Conservation (phyloP, 768 basidiomycete species). For the Paxillus rubicundulus region DNA sequence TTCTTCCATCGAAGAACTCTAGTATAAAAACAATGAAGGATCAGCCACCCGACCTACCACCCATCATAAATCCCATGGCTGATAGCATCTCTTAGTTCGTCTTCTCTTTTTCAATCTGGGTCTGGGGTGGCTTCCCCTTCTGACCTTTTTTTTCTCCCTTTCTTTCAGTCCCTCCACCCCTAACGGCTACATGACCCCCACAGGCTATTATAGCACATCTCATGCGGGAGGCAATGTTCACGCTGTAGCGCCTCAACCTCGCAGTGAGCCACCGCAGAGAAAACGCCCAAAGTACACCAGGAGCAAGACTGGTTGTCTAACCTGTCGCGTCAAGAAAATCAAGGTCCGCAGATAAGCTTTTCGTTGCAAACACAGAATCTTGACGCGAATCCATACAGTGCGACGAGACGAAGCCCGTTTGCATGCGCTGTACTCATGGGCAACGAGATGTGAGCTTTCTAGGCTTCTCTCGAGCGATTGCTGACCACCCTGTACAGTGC, state of each 20-base stretch:
- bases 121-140: conserved; percentile 5
- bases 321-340: conserved; percentile 92
- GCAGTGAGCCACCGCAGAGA: conserved; percentile 53
- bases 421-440: conserved; percentile 82
- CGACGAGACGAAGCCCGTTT: conserved; percentile 86
- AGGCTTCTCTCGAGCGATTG: conserved; percentile 5
- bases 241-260: conserved; percentile 45
- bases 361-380: not conserved
- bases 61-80: conserved; percentile 45
- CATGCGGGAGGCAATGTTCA: conserved; percentile 41
- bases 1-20: conserved; percentile 25
- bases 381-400: conserved; percentile 48
- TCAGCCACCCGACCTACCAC: conserved; percentile 37
- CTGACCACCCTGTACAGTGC: conserved; percentile 46
- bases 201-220: conserved; percentile 38
- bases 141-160: conserved; percentile 19
- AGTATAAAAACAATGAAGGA: conserved; percentile 54
- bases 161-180: conserved; percentile 34
- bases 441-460: conserved; percentile 66
- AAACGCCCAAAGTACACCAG: conserved; percentile 92
- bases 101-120: conserved; percentile 9
- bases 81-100: conserved; percentile 58
- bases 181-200: conserved; percentile 41
- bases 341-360: conserved; percentile 55
- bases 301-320: conserved; percentile 92